These are phyloP conservation scores for Yamadazyma membranifaciens DNA, from an alignment of 1,139 yeast species.

Conservation along the genomic window DNA sequence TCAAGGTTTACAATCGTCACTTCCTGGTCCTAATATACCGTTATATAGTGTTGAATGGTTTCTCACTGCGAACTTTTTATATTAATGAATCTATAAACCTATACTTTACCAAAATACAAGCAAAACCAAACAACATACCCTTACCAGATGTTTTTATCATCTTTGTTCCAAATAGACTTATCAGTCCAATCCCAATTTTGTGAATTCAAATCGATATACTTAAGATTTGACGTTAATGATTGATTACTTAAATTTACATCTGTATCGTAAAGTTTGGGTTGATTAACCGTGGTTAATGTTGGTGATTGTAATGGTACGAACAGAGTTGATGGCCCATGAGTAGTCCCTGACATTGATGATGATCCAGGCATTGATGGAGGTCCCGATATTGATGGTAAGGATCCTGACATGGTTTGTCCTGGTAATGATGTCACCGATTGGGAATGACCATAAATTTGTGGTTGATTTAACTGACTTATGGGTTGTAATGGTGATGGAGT, in stretches of 20 bases:
- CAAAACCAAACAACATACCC: not conserved
- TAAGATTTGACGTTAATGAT: constrained; percentile 11
- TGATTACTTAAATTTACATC: constrained; percentile 11
- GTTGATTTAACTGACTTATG: not conserved
- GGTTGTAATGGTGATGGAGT: not conserved
- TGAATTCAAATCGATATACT: constrained; percentile 9
- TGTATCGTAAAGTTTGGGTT: constrained; percentile 3
- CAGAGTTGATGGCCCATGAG: not conserved
- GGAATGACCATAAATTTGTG: constrained; percentile 1
- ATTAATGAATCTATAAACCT: not conserved
- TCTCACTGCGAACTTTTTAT: not conserved
- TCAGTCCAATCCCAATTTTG: constrained; percentile 11
- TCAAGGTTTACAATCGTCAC: no score
- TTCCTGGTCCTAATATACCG: no score
- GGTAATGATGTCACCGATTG: not conserved
- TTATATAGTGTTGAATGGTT: not conserved
- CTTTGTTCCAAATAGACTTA: constrained; percentile 15
- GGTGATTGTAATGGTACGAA: not conserved
- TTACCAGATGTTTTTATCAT: constrained; percentile 16
- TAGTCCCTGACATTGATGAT: no score
- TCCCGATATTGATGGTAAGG: no score
- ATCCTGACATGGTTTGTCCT: no score
- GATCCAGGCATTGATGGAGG: no score
- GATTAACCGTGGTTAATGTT: not conserved
- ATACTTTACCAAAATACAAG: not conserved